Evolutionary conservation across 2,329 filamentous ascomycete genomes (phyloP), one percentile per base, ranked within the genome.

Genomic region (Fusarium subglutinans): DNA sequence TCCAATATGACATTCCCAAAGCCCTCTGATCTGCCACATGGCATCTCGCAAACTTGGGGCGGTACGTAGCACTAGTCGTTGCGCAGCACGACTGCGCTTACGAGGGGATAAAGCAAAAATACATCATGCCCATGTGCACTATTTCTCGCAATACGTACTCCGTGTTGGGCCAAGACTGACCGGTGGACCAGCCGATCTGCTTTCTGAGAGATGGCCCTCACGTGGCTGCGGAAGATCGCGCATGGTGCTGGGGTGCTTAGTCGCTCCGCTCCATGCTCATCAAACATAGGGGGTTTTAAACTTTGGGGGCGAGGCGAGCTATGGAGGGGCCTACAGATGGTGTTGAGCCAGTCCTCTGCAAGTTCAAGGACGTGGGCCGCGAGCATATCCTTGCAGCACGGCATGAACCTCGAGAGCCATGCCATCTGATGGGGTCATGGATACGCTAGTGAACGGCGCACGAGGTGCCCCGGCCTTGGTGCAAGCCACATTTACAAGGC

Each of bases 221-320:
- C 79, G 79, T 80, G 79, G 79, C 76, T 78, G 73, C 78, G 79
- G 79, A 81, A 80, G 79, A 80, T 80, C 79, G 79, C 79, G 77
- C 79, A 79, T 80, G 75, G 70, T 77, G 58, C 70, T 70, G 69
- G 74, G 75, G 64, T 77, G 59, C 74, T 74, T 77, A 66, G 65
- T 67, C 50, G 60, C 69, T 73, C 70, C 59, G 59, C 66, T 71
- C 53, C 53, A 65, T 59, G 71, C 53, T 72, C 67, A 72, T 73
- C 70, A 64, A 73, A 73, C 62, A 53, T 24, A 66, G 45, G 54
- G 50, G 51, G 70, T 56, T 38, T 62, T 47, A 47, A 70, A 54
- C 64, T 64, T 65, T 59, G 72, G 60, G 72, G 69, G 69, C 66
- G 64, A 75, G 65, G 61, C 53, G 44, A 50, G 56, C 26, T 51